Percentiles rank a stretch among this genome's conserved stretches.
Conservation (phyloP, 78 protist species). For the Polysphondylium violaceum region DNA sequence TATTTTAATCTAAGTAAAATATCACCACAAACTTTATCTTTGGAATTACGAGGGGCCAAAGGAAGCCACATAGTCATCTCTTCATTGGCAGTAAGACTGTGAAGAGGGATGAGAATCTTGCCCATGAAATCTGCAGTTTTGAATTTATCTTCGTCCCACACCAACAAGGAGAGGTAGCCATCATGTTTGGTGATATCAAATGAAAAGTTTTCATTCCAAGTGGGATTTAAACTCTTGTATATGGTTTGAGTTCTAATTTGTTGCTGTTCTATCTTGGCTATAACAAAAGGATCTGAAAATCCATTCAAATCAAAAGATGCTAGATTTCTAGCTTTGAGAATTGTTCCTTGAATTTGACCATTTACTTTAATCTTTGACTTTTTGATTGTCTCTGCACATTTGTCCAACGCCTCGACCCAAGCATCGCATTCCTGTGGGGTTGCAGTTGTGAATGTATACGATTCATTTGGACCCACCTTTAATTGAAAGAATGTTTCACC, state of each 20-base stretch:
- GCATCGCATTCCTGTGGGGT: conserved; percentile 26
- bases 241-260: conserved; percentile 52
- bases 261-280: conserved; percentile 37
- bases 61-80: conserved; percentile 38
- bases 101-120: conserved; percentile 10
- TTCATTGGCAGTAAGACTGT: conserved; percentile 13
- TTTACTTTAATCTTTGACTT: conserved; percentile 16
- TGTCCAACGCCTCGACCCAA: conserved; percentile 18
- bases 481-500: conserved; percentile 9
- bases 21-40: conserved; percentile 63
- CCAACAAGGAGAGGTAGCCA: conserved; percentile 31
- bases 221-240: conserved; percentile 52
- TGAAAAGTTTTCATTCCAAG: conserved; percentile 19
- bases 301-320: conserved; percentile 2
- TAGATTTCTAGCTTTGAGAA: conserved; percentile 27
- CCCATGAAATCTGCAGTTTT: conserved; percentile 57
- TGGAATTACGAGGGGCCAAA: conserved; percentile 25
- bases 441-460: conserved; percentile 16
- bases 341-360: conserved; percentile 48
- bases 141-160: conserved; percentile 79
- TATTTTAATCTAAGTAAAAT: conserved; percentile 13
- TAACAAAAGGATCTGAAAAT: conserved; percentile 38
- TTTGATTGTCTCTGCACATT: conserved; percentile 1
- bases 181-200: conserved; percentile 60
- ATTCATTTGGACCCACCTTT: not conserved